These are phyloP conservation scores for Eutrema yunnanense DNA, from an alignment of 345 rosid genomes.

Conservation along the genomic window DNA sequence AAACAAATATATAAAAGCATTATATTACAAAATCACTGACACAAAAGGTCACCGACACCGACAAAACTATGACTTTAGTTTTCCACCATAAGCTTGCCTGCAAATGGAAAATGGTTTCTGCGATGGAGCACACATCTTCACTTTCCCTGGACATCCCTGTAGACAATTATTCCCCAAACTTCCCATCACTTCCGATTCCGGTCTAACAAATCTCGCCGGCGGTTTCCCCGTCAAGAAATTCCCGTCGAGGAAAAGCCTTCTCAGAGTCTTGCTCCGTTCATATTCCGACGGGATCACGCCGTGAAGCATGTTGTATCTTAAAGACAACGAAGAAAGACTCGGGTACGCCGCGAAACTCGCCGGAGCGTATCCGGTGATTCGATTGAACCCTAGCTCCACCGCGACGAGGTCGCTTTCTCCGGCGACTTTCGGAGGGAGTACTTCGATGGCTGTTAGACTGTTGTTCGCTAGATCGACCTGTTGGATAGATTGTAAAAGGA, in stretches of 20 bases:
- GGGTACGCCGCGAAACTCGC: conserved; percentile 52
- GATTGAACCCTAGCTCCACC: conserved; percentile 71
- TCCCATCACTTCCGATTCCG: conserved; percentile 42
- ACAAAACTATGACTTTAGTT: conserved; percentile 45
- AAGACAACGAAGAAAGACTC: conserved; percentile 54
- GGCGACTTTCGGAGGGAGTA: conserved; percentile 34
- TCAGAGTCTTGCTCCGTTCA: conserved; percentile 45
- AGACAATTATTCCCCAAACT: conserved; percentile 92
- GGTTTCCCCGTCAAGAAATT: conserved; percentile 81
- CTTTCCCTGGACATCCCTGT: conserved; percentile 63
- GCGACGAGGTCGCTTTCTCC: conserved; percentile 56
- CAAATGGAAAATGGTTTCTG: conserved; percentile 71
- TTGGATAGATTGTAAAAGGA: conserved; percentile 60
- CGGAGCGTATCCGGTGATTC: conserved; percentile 48
- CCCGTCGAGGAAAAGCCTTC: conserved; percentile 70
- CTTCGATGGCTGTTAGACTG: conserved; percentile 48
- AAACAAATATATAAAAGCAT: not conserved
- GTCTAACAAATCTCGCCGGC: conserved; percentile 45
- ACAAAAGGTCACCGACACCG: conserved; percentile 25
- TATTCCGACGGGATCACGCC: conserved; percentile 65
- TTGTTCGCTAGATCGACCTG: conserved; percentile 77
- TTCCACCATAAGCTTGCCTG: conserved; percentile 74
- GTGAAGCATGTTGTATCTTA: conserved; percentile 64
- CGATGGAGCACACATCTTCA: conserved; percentile 66
- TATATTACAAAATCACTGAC: conserved; percentile 23